Percentiles rank a stretch among this genome's conserved stretches.
These are phyloP conservation scores for Hyaloscypha hepaticicola DNA, from an alignment of 495 filamentous ascomycete genomes.

Conservation along the genomic window DNA sequence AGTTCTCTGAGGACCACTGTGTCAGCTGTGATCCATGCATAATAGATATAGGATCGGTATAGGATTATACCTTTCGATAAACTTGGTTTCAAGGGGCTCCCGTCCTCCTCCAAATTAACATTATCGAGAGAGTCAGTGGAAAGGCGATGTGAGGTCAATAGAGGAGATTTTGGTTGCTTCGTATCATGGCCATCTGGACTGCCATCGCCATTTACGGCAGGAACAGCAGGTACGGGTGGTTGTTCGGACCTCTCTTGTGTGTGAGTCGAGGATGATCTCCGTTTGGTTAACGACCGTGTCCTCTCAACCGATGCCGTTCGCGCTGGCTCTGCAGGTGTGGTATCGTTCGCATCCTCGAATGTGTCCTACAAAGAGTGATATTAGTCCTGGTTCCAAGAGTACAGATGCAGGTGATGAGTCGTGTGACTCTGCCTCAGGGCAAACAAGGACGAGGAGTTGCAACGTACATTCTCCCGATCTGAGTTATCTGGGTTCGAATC, in stretches of 20 bases:
- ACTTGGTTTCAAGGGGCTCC: conserved; percentile 35
- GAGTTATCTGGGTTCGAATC: conserved; percentile 16
- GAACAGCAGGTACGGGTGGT: conserved; percentile 32
- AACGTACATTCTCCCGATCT: conserved; percentile 31
- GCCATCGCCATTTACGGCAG: conserved; percentile 31
- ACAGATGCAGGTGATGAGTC: conserved; percentile 6
- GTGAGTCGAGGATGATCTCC: conserved; percentile 37
- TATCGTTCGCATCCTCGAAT: conserved; percentile 75
- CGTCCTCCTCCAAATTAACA: conserved; percentile 62
- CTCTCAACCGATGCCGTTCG: conserved; percentile 44
- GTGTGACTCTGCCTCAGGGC: conserved; percentile 12
- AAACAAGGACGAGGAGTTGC: neutral
- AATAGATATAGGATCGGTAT: neutral
- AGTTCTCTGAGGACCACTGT: conserved; percentile 23
- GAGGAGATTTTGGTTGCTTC: conserved; percentile 49
- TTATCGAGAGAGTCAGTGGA: conserved; percentile 68
- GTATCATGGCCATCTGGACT: conserved; percentile 26
- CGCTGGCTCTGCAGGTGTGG: conserved; percentile 34
- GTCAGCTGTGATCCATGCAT: conserved; percentile 21
- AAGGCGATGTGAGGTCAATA: conserved; percentile 59
- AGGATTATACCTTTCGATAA: conserved; percentile 32
- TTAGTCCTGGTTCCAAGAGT: conserved; percentile 15
- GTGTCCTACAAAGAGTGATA: conserved; percentile 54
- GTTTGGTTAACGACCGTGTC: conserved; percentile 35
- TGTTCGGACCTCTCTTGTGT: conserved; percentile 40